Evolutionary conservation across 2,329 filamentous ascomycete species (phyloP).

Genomic region (Pseudophaeomoniella oleicola): DNA sequence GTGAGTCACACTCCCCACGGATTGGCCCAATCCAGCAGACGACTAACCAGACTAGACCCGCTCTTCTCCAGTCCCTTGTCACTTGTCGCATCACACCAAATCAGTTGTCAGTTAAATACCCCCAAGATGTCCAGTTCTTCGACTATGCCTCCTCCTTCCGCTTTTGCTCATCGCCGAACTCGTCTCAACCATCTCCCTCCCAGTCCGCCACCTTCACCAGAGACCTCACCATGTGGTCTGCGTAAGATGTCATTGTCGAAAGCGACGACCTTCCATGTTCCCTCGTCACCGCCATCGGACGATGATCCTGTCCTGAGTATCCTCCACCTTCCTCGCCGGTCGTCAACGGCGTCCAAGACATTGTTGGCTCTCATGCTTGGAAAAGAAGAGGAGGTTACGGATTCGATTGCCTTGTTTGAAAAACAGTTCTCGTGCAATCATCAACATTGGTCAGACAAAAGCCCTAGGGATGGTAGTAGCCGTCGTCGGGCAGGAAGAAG

Average conservation of each 20-base stretch:
- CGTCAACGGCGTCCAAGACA: slow-evolving; percentile 39
- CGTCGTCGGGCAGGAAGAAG: neutral
- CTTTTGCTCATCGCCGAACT: slow-evolving; percentile 13
- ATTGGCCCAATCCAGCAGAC: neutral
- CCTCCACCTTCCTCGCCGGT: slow-evolving; percentile 43
- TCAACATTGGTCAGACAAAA: slow-evolving; percentile 15
- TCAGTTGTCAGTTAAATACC: neutral
- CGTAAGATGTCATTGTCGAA: slow-evolving; percentile 48
- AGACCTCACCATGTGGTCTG: slow-evolving; percentile 12
- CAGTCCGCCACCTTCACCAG: slow-evolving; percentile 10
- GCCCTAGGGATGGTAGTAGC: slow-evolving; percentile 5
- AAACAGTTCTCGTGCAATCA: slow-evolving; percentile 41
- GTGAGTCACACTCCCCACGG: slow-evolving; percentile 1
- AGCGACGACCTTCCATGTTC: slow-evolving; percentile 48
- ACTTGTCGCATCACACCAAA: neutral
- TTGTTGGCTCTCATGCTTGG: slow-evolving; percentile 36
- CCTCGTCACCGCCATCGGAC: slow-evolving; percentile 24
- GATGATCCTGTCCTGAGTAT: slow-evolving; percentile 29
- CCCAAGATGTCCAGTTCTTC: slow-evolving; percentile 5
- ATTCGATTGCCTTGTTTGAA: slow-evolving; percentile 56
- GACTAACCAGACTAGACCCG: neutral
- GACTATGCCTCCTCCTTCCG: slow-evolving; percentile 6
- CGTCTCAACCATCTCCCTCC: slow-evolving; percentile 9
- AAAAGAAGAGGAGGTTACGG: slow-evolving; percentile 55
- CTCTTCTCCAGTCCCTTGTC: neutral